Base-by-base conservation (phyloP, 257 asterid genomes). In the Penstemon eatonii region DNA sequence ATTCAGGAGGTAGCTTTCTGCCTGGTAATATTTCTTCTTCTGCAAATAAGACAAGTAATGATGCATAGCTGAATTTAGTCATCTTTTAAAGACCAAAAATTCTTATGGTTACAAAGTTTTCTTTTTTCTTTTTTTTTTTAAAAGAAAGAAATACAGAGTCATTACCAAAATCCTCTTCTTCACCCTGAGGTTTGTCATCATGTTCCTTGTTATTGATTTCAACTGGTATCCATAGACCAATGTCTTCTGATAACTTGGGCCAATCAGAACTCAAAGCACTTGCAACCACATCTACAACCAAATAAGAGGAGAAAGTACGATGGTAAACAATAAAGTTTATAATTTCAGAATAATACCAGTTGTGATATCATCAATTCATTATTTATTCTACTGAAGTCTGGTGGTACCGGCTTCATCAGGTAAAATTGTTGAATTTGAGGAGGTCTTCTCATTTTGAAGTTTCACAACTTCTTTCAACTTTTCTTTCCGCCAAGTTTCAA, bases 181-280 rank as follows among this genome's bases (percentile, higher is more conserved):
- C 89, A 50, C 89, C 98, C 63, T 86, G 92, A 33, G 93, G 96
- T 68, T 87, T 94, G 82, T 94, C 98, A 18, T 94, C 82, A 41
- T 89, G 96, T 54, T 88, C 96, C 72, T 50, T 81, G 75, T 89
- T 80, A 53, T 77, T 66, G 67, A 86, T 62, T 78, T 83, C 73
- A 69, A 76, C 75, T 2, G 98, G 99, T 74, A 91, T 76, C 96
- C 95, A 94, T 49, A 94, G 84, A 77, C 96, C 99, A 39, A 87
- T 83, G 57, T 80, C 87, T 71, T 91, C 96, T 5, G 83, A 71
- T 6, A 91, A 62, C 63, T 80, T 81, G 4, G 74, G 57, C 99
- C 99, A 94, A 70, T 77, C 78, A 18, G 87, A 73, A 45, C 81
- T 78, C 86, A 94, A 76, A 63, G 81, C 92, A 68, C 74, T 76